Percentiles rank a stretch among this genome's conserved stretches.
Evolutionary conservation across 805 yeast genomes (phyloP).

Genomic region (Ascoidea rubescens): DNA sequence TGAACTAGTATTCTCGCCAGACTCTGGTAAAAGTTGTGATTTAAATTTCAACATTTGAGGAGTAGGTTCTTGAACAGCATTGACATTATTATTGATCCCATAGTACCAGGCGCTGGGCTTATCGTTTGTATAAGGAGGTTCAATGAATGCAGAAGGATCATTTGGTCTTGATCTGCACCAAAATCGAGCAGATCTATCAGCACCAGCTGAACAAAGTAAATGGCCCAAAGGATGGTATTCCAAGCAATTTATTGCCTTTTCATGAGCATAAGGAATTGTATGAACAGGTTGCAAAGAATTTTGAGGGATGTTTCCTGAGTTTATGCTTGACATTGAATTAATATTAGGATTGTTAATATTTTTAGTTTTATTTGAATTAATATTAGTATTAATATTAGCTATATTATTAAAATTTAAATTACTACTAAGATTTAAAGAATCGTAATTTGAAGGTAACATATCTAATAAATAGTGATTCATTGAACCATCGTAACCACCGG

Average conservation of each 20-base stretch:
- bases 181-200: constrained; percentile 82
- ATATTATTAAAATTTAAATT: constrained; percentile 1
- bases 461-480: constrained; percentile 65
- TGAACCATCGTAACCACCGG: constrained; percentile 86
- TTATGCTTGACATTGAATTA: background rate
- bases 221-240: constrained; percentile 95
- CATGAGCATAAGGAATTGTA: constrained; percentile 82
- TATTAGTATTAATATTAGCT: background rate
- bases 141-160: constrained; percentile 72
- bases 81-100: constrained; percentile 24
- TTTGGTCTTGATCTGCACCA: constrained; percentile 92
- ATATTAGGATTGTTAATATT: constrained; percentile 6
- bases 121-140: constrained; percentile 63
- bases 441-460: constrained; percentile 15
- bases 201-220: constrained; percentile 79
- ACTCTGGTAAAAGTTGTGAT: background rate
- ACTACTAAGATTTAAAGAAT: constrained; percentile 10
- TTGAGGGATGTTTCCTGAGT: constrained; percentile 8
- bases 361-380: background rate
- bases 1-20: background rate
- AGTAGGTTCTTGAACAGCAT: constrained; percentile 11
- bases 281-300: constrained; percentile 35
- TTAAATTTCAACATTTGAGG: background rate
- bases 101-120: constrained; percentile 44
- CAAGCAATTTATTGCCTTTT: constrained; percentile 77